Base-by-base conservation (phyloP, 2,329 filamentous ascomycete genomes). In the Aspergillus thermomutatus region DNA sequence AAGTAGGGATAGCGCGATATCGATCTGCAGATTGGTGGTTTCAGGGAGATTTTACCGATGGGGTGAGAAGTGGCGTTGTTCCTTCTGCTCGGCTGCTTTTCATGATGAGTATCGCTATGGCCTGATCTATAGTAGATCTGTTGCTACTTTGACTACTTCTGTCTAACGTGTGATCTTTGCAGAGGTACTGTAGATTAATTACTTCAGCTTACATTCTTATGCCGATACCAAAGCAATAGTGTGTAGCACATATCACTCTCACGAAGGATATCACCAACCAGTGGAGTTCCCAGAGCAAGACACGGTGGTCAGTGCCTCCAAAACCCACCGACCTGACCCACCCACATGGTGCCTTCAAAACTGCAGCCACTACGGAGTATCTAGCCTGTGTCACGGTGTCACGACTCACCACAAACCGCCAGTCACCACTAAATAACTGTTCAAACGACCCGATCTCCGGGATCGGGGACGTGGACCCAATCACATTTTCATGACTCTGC, bases 271-370 rank as follows among this genome's bases (percentile, higher is more conserved):
- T 47, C 43, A 53, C 51, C 43, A 49, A 59, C 57, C 6, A 17
- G 57, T 61, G 57, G 59, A 50, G 57, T 50, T 50, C 23, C 49
- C 56, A 52, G 50, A 37, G 50, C 14, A 46, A 45, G 59, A 50
- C 55, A 41, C 21, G 47, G 48, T 61, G 57, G 57, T 61, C 60
- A 60, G 60, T 61, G 60, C 60, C 56, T 53, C 19, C 8, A 8
- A 45, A 43, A 19, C 21, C 41, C 41, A 45, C n/a, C n/a, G n/a
- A 34, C 28, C 34, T 14, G 4, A 25, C 10, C 19, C 43, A 46
- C 43, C 23, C 23, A 46, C 21, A n/a, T 46, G 21, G 43, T 46
- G 43, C 23, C 21, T 46, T 25, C 5, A 21, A 5, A 43, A 1
- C 10, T n/a, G 40, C 31, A 34, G 11, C 31, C 28, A 31, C 28